Base-by-base conservation (phyloP, 495 filamentous ascomycete genomes). In the Diplogelasinospora grovesii region DNA sequence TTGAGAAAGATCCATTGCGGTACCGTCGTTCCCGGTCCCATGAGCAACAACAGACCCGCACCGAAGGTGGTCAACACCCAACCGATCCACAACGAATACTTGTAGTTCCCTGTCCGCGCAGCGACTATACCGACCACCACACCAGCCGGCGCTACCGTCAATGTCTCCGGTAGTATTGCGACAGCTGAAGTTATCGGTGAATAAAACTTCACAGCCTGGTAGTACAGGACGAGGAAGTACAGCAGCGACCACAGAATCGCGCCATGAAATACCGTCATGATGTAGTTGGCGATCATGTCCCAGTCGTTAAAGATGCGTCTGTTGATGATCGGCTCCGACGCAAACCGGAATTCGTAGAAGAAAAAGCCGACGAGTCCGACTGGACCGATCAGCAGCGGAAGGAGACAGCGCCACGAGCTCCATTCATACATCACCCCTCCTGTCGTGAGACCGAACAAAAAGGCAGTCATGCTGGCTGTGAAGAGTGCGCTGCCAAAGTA, bases 141-240 rank as follows among this genome's bases (percentile, higher is more conserved):
- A 16, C 47, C 61, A 18, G 54, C 57, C 0, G 39, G 66, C 20
- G 35, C 51, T 3, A 57, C 57, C 1, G 56, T 59, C 6, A 80
- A 70, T n/a, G 75, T 78, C 33, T 69, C 59, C 0, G 78, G 76
- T 43, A 83, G 68, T 7, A 81, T 40, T 3, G 74, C 65, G 5
- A 84, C 56, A 5, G 81, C 81, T 0, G 79, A 64, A 14, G 75
- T 48, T 29, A 78, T 70, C 0, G 74, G 62, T 0, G 66, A 59
- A 35, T 75, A 65, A 28, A 63, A 65, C 50, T 81, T 77, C 26
- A 81, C 72, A 13, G 71, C 75, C 45, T 81, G 68, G 43, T 78
- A 81, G 57, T 81, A 86, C 1, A 87, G 56, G 0, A 78, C 49
- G 22, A 82, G 50, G 22, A 78, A 84, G 43, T 83, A 82, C 1